Evolutionary conservation across 257 asterid genomes (phyloP).

Genomic region (Ophiorrhiza pumila): DNA sequence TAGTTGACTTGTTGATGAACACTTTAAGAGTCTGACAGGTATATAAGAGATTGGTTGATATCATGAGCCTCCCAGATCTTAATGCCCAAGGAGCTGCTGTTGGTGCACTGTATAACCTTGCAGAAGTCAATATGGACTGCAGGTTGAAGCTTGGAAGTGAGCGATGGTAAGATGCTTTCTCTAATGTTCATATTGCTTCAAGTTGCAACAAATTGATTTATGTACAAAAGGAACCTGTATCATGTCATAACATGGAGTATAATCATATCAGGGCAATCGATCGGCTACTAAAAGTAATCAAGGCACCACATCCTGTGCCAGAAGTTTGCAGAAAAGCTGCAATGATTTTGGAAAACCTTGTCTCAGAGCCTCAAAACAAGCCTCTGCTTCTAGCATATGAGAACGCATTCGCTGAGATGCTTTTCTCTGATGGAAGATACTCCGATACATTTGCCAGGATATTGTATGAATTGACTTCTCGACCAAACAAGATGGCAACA

Average conservation of each 20-base stretch:
- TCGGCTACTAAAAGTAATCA: slow-evolving; percentile 77
- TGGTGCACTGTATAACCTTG: slow-evolving; percentile 87
- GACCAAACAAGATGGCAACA: slow-evolving; percentile 68
- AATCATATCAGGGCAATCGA: slow-evolving; percentile 73
- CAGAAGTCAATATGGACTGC: slow-evolving; percentile 86
- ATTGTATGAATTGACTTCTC: slow-evolving; percentile 75
- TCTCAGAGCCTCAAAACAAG: slow-evolving; percentile 96
- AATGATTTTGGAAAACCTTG: slow-evolving; percentile 80
- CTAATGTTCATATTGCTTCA: not conserved
- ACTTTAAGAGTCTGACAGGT: slow-evolving; percentile 45
- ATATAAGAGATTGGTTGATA: slow-evolving; percentile 75
- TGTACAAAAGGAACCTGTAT: not conserved
- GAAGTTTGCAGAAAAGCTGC: slow-evolving; percentile 96
- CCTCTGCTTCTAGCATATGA: slow-evolving; percentile 68
- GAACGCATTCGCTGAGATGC: slow-evolving; percentile 88
- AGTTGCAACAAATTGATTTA: not conserved
- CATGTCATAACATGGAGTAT: not conserved
- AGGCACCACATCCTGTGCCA: slow-evolving; percentile 82
- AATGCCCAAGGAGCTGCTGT: slow-evolving; percentile 98
- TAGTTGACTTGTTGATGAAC: slow-evolving; percentile 10
- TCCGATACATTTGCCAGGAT: slow-evolving; percentile 87
- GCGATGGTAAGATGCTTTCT: slow-evolving; percentile 56
- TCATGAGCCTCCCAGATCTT: slow-evolving; percentile 75
- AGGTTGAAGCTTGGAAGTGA: slow-evolving; percentile 92
- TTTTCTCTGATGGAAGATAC: slow-evolving; percentile 69